Evolutionary conservation across 2,329 filamentous ascomycete species (phyloP).

Genomic region (Herpotrichia juniperi): DNA sequence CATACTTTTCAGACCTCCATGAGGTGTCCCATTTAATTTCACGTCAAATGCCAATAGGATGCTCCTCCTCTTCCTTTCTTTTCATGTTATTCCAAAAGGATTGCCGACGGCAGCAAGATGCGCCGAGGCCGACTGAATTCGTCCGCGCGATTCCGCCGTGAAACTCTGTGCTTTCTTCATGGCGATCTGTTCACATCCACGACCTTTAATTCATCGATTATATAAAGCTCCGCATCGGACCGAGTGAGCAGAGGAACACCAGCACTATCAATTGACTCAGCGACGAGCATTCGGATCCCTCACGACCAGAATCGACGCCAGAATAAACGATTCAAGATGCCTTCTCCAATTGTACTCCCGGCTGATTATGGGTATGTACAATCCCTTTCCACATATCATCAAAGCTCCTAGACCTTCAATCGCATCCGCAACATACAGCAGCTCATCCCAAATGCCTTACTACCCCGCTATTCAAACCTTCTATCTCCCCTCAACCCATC

Average conservation of each 20-base stretch:
- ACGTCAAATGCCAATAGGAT: too few relatives aligned
- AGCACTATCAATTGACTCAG: too few relatives aligned
- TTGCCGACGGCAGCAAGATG: neutral
- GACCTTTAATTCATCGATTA: neutral
- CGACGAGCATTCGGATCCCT: too few relatives aligned
- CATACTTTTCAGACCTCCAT: too few relatives aligned
- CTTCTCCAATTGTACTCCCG: constrained; percentile 27
- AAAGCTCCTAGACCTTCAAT: neutral
- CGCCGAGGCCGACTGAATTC: constrained; percentile 26
- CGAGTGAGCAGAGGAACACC: neutral
- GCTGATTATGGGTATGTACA: constrained; percentile 38
- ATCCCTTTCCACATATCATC: too few relatives aligned
- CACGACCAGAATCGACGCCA: neutral
- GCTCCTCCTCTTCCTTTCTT: too few relatives aligned
- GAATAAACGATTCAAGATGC: constrained; percentile 22
- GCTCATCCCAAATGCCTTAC: constrained; percentile 10
- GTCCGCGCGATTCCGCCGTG: constrained; percentile 19
- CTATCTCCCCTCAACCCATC: constrained; percentile 4
- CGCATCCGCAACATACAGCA: neutral
- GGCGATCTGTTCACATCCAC: neutral
- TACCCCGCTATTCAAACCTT: constrained; percentile 1
- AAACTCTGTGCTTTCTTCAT: neutral
- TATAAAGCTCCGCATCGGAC: neutral
- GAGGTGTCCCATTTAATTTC: too few relatives aligned
- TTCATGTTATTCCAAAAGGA: neutral